phyloP scores from a whole-genome alignment of 2,329 filamentous ascomycete species.

The Pseudogymnoascus sp. region DNA sequence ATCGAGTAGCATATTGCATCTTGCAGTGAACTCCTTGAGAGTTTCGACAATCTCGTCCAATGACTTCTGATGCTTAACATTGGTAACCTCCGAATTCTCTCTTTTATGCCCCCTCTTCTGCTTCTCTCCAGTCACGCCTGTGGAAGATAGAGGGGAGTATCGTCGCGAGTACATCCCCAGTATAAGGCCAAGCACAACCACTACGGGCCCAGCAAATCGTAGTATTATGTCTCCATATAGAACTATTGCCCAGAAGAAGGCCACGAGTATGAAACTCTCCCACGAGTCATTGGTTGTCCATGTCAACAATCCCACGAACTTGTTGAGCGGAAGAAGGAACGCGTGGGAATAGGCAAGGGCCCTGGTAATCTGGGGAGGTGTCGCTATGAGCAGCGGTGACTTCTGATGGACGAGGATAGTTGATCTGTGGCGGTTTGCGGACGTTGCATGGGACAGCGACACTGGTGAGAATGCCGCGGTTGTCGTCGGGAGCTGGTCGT shows the following conservation, averaged over 20 bases:
- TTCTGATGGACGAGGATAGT: slow-evolving; percentile 96
- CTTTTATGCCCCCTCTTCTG: slow-evolving; percentile 47
- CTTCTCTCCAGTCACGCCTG: slow-evolving; percentile 61
- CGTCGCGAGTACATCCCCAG: slow-evolving; percentile 85
- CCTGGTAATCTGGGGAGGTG: slow-evolving; percentile 88
- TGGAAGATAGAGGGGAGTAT: slow-evolving; percentile 85
- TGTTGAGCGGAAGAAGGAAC: slow-evolving; percentile 83
- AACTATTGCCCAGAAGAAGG: slow-evolving; percentile 75
- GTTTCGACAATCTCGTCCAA: slow-evolving; percentile 96
- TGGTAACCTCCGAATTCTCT: slow-evolving; percentile 46
- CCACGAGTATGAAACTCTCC: slow-evolving; percentile 90
- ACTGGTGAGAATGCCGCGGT: slow-evolving; percentile 85
- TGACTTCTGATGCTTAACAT: slow-evolving; percentile 80
- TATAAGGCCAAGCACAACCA: slow-evolving; percentile 73
- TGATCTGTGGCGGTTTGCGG: slow-evolving; percentile 68
- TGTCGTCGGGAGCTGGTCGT: slow-evolving; percentile 55
- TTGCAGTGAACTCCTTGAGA: slow-evolving; percentile 78
- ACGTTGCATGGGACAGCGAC: slow-evolving; percentile 57
- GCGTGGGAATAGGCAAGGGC: slow-evolving; percentile 94
- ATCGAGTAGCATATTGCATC: slow-evolving; percentile 87
- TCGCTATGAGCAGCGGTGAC: slow-evolving; percentile 84
- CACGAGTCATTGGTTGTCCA: slow-evolving; percentile 93
- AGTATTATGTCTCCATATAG: slow-evolving; percentile 83
- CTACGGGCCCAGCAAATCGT: slow-evolving; percentile 72
- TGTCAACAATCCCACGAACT: slow-evolving; percentile 74